Evolutionary conservation across 768 basidiomycete species (phyloP).

Genomic region (Kwoniella heveanensis): DNA sequence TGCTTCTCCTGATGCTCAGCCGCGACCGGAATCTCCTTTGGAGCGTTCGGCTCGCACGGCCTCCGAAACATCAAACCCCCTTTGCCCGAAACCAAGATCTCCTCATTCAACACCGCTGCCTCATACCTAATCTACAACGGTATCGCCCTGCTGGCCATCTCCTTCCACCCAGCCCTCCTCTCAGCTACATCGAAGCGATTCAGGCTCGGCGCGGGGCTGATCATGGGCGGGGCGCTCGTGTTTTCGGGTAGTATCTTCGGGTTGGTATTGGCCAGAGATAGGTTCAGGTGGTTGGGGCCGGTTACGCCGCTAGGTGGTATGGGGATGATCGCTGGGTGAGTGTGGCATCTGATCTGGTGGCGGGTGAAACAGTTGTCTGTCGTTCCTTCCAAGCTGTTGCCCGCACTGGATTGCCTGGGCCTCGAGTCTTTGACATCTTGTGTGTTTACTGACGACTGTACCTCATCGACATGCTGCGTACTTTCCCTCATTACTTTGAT

Average conservation of each 20-base stretch:
- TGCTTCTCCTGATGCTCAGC: too few relatives aligned
- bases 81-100: slow-evolving; percentile 37
- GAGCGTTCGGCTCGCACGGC: slow-evolving; percentile 54
- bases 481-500: too few relatives aligned
- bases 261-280: slow-evolving; percentile 47
- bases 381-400: too few relatives aligned
- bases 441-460: too few relatives aligned
- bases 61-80: slow-evolving; percentile 41
- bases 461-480: too few relatives aligned
- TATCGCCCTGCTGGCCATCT: slow-evolving; percentile 49
- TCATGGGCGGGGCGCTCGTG: slow-evolving; percentile 40
- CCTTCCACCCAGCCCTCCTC: slow-evolving; percentile 38
- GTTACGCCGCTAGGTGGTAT: slow-evolving; percentile 51
- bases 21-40: slow-evolving; percentile 46
- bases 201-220: slow-evolving; percentile 39
- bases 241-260: slow-evolving; percentile 53
- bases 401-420: too few relatives aligned
- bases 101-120: slow-evolving; percentile 48
- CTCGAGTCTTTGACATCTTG: too few relatives aligned
- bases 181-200: slow-evolving; percentile 17
- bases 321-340: slow-evolving; percentile 55
- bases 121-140: slow-evolving; percentile 55
- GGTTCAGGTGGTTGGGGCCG: slow-evolving; percentile 46
- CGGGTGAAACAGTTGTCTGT: too few relatives aligned
- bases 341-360: too few relatives aligned